Evolutionary conservation across 148 eudicot species (phyloP).

Genomic region (Fallopia convolvulus): DNA sequence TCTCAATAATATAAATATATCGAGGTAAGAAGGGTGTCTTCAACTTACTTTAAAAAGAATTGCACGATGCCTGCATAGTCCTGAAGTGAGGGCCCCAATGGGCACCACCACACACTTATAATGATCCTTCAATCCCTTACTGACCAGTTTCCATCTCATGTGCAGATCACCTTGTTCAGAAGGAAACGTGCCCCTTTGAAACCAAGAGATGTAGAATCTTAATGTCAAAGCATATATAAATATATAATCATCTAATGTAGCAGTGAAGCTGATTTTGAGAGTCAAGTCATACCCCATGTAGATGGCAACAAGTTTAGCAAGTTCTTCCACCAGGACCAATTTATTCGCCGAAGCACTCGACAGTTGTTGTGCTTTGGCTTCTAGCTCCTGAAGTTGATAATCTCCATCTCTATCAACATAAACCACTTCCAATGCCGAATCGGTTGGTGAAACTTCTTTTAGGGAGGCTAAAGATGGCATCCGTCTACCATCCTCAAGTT

Average conservation of each 20-base stretch:
- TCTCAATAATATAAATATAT: background rate
- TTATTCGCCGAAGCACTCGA: constrained; percentile 56
- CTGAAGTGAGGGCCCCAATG: constrained; percentile 68
- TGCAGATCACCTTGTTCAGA: constrained; percentile 80
- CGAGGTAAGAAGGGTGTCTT: background rate
- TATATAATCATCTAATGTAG: background rate
- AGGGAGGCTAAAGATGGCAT: constrained; percentile 70
- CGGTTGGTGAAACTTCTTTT: constrained; percentile 55
- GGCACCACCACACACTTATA: constrained; percentile 75
- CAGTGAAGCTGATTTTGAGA: background rate
- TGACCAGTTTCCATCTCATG: constrained; percentile 50
- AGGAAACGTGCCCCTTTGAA: constrained; percentile 73
- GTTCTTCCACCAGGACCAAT: constrained; percentile 55
- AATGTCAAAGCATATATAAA: constrained; percentile 4
- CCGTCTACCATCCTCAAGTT: constrained; percentile 48
- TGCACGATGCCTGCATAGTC: constrained; percentile 94
- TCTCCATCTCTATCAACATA: constrained; percentile 60
- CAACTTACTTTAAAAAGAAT: constrained; percentile 78
- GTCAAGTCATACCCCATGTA: constrained; percentile 64
- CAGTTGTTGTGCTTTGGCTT: constrained; percentile 64
- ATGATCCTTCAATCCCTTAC: constrained; percentile 55
- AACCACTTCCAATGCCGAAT: constrained; percentile 73
- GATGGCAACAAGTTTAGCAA: constrained; percentile 73
- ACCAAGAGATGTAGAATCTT: constrained; percentile 15
- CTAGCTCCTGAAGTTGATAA: constrained; percentile 62